These are phyloP conservation scores for Paramecium octaurelia DNA, from an alignment of 73 alveolate genomes.

Conservation along the genomic window DNA sequence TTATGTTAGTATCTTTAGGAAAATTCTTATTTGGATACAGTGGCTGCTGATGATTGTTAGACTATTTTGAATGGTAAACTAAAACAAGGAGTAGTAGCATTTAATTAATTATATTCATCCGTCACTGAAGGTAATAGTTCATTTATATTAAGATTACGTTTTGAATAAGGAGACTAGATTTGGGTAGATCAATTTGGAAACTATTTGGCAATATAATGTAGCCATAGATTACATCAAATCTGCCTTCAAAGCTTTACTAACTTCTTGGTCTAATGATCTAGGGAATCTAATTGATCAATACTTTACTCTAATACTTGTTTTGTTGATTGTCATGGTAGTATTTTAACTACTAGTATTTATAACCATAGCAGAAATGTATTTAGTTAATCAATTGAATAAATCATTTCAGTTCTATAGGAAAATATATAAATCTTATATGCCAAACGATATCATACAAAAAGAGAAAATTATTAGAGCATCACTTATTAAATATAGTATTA, in stretches of 20 bases:
- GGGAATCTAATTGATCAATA: neutral
- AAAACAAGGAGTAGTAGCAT: neutral
- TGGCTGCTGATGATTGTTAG: neutral
- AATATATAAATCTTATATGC: constrained; percentile 3
- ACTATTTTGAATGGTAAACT: neutral
- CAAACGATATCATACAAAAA: neutral
- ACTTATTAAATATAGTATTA: neutral
- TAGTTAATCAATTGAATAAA: constrained; percentile 14
- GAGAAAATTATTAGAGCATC: neutral
- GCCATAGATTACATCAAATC: neutral
- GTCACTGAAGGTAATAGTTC: neutral
- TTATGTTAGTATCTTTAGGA: neutral
- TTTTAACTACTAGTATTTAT: neutral
- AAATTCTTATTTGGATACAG: neutral
- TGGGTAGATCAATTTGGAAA: neutral
- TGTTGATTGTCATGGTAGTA: neutral
- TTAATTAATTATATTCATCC: constrained; percentile 5
- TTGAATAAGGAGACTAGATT: neutral
- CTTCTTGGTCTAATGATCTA: constrained; percentile 5
- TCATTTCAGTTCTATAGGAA: constrained; percentile 1
- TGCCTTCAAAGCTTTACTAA: neutral
- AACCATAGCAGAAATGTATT: neutral
- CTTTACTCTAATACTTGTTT: neutral
- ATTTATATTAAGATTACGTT: neutral
- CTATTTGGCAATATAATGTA: neutral